Percentiles rank a stretch among this genome's conserved stretches.
Conservation (phyloP, 2,329 filamentous ascomycete genomes). For the Verticillium nonalfalfae region DNA sequence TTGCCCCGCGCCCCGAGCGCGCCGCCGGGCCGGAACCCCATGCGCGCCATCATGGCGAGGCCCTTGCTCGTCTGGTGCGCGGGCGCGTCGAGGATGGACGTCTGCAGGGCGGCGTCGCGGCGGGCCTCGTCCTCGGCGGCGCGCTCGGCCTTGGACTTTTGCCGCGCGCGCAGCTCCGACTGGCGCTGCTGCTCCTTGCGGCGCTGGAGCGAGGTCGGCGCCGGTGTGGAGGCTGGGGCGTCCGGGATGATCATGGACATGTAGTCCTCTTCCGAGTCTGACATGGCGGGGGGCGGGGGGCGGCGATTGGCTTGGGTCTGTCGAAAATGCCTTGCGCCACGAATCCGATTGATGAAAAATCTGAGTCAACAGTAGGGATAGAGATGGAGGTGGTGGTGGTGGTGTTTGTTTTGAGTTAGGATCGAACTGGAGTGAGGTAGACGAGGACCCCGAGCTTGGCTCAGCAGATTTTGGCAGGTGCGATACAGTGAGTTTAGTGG, state of each 20-base stretch:
- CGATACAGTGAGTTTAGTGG: background rate
- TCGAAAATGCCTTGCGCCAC: background rate
- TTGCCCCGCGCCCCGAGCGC: conserved; percentile 60
- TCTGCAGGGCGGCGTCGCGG: conserved; percentile 70
- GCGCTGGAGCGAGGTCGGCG: conserved; percentile 48
- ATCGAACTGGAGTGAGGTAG: background rate
- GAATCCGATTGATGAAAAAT: background rate
- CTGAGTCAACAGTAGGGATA: background rate
- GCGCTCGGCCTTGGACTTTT: conserved; percentile 77
- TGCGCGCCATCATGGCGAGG: conserved; percentile 91
- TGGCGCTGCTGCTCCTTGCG: conserved; percentile 49
- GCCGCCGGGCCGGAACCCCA: conserved; percentile 75
- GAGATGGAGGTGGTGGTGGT: background rate
- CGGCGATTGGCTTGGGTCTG: background rate
- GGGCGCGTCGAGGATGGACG: conserved; percentile 58
- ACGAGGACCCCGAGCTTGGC: background rate
- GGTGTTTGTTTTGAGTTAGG: background rate
- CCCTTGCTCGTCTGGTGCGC: conserved; percentile 69
- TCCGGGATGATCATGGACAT: conserved; percentile 85
- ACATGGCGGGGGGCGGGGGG: background rate
- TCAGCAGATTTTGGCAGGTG: background rate
- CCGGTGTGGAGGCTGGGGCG: conserved; percentile 29
- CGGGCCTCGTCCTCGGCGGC: conserved; percentile 66
- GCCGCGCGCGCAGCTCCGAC: conserved; percentile 59
- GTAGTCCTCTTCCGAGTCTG: conserved; percentile 85